Evolutionary conservation across 2,329 filamentous ascomycete genomes (phyloP), one percentile per base, ranked within the genome.

Genomic region (Ascomycota sp.): DNA sequence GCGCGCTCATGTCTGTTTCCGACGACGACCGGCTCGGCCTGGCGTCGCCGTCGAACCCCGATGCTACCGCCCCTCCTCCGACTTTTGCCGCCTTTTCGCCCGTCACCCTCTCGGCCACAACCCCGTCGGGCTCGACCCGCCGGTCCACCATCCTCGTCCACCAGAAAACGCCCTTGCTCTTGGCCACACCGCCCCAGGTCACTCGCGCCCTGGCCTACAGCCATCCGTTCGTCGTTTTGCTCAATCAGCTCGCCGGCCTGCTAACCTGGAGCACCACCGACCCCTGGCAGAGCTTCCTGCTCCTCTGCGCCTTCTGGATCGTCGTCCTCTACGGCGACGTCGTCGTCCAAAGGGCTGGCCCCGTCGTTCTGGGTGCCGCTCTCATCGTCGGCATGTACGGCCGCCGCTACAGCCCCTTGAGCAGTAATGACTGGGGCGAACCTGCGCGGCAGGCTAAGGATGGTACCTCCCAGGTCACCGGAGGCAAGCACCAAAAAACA

Each of bases 141-240:
- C 73, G 81, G 27, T 91, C 82, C 12, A 91, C 82, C 33, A 85
- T 98, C 41, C 72, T 95, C 41, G 85, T 98, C 13, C 85, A 95
- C 53, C 86, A 93, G 51, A 98, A 95, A 56, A 93, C 82, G 11
- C 89, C 89, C 8, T 57, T 98, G 27, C 65, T 98, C 12, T 75
- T 92, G 35, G 83, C 86, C 11, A 98, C 89, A 8, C 89, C 89
- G 26, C 89, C 89, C 2, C 81, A 93, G 47, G 76, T 98, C 48
- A 98, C 89, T 3, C 72, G 89, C 41, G 85, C 86, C 10, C 65
- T 98, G 35, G 86, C 86, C 38, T 94, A 95, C 50, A 93, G 85
- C 38, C 86, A 98, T 48, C 85, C 89, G 0, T 95, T 94, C 48
- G 62, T 98, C 7, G 60, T 93, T 7, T 83, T 85, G 5, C 59